These are phyloP conservation scores for Ogataea pini DNA, from an alignment of 805 yeast species.

Conservation along the genomic window DNA sequence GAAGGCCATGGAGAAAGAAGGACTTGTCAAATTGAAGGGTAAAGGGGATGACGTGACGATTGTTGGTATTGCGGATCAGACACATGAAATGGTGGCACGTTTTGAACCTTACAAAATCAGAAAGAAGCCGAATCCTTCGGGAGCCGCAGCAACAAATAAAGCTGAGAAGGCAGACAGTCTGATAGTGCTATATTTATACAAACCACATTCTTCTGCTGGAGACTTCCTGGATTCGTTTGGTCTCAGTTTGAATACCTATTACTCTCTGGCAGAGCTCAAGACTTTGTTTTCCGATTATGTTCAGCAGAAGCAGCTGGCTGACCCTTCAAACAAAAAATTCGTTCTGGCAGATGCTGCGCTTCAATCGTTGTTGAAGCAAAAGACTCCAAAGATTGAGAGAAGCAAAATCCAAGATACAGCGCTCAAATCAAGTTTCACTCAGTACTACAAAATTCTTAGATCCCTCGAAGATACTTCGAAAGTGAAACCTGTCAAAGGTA, in stretches of 20 bases:
- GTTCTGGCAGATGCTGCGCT: slow-evolving; percentile 54
- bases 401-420: slow-evolving; percentile 48
- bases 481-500: slow-evolving; percentile 56
- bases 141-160: slow-evolving; percentile 5
- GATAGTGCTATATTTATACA: slow-evolving; percentile 47
- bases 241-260: slow-evolving; percentile 41
- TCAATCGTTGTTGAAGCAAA: slow-evolving; percentile 27
- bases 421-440: slow-evolving; percentile 43
- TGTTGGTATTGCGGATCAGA: slow-evolving; percentile 47
- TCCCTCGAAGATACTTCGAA: slow-evolving; percentile 38
- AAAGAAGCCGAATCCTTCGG: slow-evolving; percentile 13
- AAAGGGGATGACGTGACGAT: slow-evolving; percentile 79
- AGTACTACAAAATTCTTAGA: slow-evolving; percentile 48
- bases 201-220: slow-evolving; percentile 54
- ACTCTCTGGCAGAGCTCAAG: slow-evolving; percentile 56
- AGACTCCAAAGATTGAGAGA: slow-evolving; percentile 33
- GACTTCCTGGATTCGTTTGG: slow-evolving; percentile 47
- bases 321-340: slow-evolving; percentile 50
- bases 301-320: slow-evolving; percentile 48
- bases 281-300: slow-evolving; percentile 58
- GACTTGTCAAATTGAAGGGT: slow-evolving; percentile 71
- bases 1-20: slow-evolving; percentile 81
- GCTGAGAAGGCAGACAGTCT: slow-evolving; percentile 20
- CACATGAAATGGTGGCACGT: slow-evolving; percentile 49
- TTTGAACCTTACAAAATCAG: slow-evolving; percentile 65